Evolutionary conservation across 495 filamentous ascomycete genomes (phyloP), one percentile per base, ranked within the genome.

Genomic region (Aspergillus sclerotioniger): DNA sequence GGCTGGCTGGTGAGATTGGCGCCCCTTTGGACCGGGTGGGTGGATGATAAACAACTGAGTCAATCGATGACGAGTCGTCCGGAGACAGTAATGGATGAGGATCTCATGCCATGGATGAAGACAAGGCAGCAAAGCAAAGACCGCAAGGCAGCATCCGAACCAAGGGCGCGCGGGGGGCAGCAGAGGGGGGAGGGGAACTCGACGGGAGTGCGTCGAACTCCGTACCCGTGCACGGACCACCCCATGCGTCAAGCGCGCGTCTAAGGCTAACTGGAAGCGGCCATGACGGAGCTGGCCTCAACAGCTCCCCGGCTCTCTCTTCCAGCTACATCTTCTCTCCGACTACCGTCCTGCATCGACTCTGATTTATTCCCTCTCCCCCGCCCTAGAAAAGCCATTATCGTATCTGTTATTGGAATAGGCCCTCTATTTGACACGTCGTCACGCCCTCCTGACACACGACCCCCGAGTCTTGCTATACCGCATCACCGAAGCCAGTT

Each of bases 211-310:
- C 47, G 35, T 47, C 20, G 10, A 25, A 21, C 29, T 35, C 16
- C 35, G 29, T 39, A 49, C 48, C 54, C 7, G 54, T 39, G 57
- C 62, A 61, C 62, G 44, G 47, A 37, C 58, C 62, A 56, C 16
- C 13, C 44, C 25, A 41, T 33, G 49, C 56, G 32, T 46, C 54
- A 62, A 53, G 57, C 63, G 63, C 60, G 63, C 59, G 59, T 51
- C 9, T 59, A 9, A 54, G 50, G 59, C 59, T 61, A 51, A 58
- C 64, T 60, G 37, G 6, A 28, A 29, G 8, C 45, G 39, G 55
- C 56, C 48, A 67, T 64, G 64, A 66, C 63, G 63, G 60, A 62
- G 58, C 49, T 65, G 35, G 54, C 37, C 8, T 25, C 33, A 28
- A 54, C 54, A 35, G 57, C 31, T 57, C 44, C 58, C 37, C 4